Evolutionary conservation across 2,329 filamentous ascomycete genomes (phyloP), one percentile per base, ranked within the genome.

Genomic region (Fusarium nelsonii): DNA sequence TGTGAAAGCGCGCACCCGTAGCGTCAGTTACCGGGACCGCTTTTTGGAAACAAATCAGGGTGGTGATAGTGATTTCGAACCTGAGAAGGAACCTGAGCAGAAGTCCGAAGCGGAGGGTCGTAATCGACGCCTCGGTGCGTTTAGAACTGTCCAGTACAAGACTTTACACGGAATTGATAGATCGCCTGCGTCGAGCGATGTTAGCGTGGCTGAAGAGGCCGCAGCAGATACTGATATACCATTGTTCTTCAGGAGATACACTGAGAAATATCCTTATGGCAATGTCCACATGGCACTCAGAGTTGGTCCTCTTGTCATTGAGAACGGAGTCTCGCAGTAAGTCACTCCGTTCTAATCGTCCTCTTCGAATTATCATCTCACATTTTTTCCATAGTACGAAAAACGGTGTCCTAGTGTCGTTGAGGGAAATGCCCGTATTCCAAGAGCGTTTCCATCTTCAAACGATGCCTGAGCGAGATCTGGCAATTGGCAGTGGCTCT

Each of bases 251-350:
- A 72, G 73, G 30, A 68, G 65, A 10, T 72, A 75, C 34, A 69
- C 74, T 2, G 72, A 78, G 26, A 74, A 75, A 43, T 75, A 80
- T 63, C 80, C 79, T 0, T 81, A 77, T 55, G 77, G 76, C 3
- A 79, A 81, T 53, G 77, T 81, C 4, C 80, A 81, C 43, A 81
- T 81, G 79, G 78, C 76, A 11, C 70, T 82, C 8, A 74, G 79
- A 1, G 56, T 82, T 32, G 81, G 81, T 1, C 79, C 80, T 6
- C 39, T 83, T 26, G 59, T 82, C 4, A 78, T 82, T 37, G 79
- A 81, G 68, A 81, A 81, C 62, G 80, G 79, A 9, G 76, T 79
- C 7, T 66, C 70, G 20, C 72, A 78, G 80, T 81, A 72, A 74
- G 79, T 74, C 16, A 8, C 8, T 2, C 2, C 11, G 4, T 4